phyloP scores from a whole-genome alignment of 352 stramenopile species.

The Phytophthora meadii region DNA sequence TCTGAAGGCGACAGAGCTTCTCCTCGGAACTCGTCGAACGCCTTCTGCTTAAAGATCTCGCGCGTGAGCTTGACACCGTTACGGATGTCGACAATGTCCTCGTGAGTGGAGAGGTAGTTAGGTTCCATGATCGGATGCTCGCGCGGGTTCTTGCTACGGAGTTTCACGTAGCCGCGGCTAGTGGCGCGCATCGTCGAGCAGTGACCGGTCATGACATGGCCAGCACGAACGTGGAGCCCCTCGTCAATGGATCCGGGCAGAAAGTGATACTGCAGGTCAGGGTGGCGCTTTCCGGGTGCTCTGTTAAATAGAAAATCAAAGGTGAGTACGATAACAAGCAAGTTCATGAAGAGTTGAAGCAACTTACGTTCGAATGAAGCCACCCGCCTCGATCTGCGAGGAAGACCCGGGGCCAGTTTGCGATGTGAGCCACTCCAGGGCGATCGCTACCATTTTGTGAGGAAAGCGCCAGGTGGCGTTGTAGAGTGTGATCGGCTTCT shows the following conservation, averaged over 20 bases:
- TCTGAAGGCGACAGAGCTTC: slow-evolving; percentile 67
- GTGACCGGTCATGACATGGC: slow-evolving; percentile 82
- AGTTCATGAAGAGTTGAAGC: too few relatives aligned
- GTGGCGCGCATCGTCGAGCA: slow-evolving; percentile 85
- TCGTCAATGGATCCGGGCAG: slow-evolving; percentile 63
- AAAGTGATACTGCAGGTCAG: slow-evolving; percentile 89
- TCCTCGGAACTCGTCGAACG: slow-evolving; percentile 83
- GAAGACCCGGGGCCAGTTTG: slow-evolving; percentile 65
- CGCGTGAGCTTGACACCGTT: slow-evolving; percentile 74
- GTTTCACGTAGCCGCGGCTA: slow-evolving; percentile 73
- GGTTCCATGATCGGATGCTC: slow-evolving; percentile 83
- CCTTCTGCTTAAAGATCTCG: slow-evolving; percentile 85
- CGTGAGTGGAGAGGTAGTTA: slow-evolving; percentile 78
- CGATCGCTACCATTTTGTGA: slow-evolving; percentile 84
- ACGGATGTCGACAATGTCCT: slow-evolving; percentile 77
- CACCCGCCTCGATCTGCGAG: slow-evolving; percentile 78
- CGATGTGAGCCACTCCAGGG: slow-evolving; percentile 74
- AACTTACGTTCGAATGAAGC: slow-evolving; percentile 81
- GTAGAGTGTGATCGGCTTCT: slow-evolving; percentile 89
- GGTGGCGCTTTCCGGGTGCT: slow-evolving; percentile 66
- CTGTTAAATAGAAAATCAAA: slow-evolving; percentile 19
- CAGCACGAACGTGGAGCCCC: slow-evolving; percentile 23
- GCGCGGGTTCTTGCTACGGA: slow-evolving; percentile 69
- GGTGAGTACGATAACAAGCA: not conserved
- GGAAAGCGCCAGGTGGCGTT: slow-evolving; percentile 84